Base-by-base conservation (phyloP, 306 rosid genomes). In the Rosa rugosa region DNA sequence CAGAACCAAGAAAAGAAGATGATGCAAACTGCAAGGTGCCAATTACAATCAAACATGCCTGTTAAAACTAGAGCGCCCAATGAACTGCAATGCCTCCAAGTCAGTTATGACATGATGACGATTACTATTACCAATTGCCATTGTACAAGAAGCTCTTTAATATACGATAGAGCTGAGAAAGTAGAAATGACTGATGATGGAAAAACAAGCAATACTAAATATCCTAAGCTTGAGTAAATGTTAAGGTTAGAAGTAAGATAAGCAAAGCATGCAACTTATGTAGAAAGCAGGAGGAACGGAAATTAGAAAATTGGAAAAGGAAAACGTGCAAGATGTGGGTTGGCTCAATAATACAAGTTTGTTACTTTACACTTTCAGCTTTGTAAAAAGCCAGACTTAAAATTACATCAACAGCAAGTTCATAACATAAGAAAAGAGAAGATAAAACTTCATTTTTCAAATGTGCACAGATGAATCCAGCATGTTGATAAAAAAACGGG, bases 401-500 rank as follows among this genome's bases (percentile, higher is more conserved):
- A 74, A 14, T 16, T 74, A 23, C 27, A 49, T 57, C 40, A 74
- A n/a, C 14, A 20, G 20, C 25, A 22, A 41, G 53, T 38, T 22
- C 54, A 69, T n/a, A 12, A 13, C 20, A 45, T 44, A 34, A 18
- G 70, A 69, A 44, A 36, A 34, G 14, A 20, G 40, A 45, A n/a
- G 1, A 69, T 5, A 57, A 6, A 36, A 42, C 18, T 59, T 57
- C 17, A 12, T 41, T 14, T 45, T 31, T 44, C 59, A 60, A 25
- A 60, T 16, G 44, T 2, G 56, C 54, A 42, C 16, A 14, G 69
- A 25, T 40, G 8, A 38, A 66, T 7, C 45, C 18, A 13, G 47
- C n/a, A 92, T 18, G 34, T 44, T 62, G 69, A 74, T 0, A 8
- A 36, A 11, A 11, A 53, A 40, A 51, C 71, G 36, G 9, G 49